These are phyloP conservation scores for Penicillium dipodomyicola DNA, from an alignment of 495 filamentous ascomycete species.

Conservation along the genomic window DNA sequence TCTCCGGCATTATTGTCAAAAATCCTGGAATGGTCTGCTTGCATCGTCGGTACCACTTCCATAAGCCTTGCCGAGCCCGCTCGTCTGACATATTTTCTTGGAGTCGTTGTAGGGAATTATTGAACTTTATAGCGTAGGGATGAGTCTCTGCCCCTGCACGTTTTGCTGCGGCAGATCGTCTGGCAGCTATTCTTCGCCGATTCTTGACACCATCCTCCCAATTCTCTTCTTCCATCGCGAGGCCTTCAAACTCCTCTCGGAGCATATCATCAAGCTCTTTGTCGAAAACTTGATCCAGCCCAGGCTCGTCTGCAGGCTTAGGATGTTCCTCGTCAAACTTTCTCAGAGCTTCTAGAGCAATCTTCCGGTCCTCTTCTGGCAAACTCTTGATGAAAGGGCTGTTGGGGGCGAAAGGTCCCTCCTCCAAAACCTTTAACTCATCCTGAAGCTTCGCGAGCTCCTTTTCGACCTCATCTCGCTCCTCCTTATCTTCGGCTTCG, in stretches of 20 bases:
- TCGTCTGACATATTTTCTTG: conserved; percentile 28
- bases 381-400: conserved; percentile 43
- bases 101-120: conserved; percentile 26
- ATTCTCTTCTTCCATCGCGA: conserved; percentile 42
- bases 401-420: conserved; percentile 43
- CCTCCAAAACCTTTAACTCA: conserved; percentile 49
- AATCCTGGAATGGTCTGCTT: conserved; percentile 42
- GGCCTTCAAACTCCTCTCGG: conserved; percentile 41
- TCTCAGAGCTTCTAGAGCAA: conserved; percentile 42
- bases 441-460: conserved; percentile 51
- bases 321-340: conserved; percentile 40
- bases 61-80: conserved; percentile 33
- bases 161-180: conserved; percentile 23
- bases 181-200: conserved; percentile 21
- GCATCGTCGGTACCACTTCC: conserved; percentile 48
- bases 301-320: conserved; percentile 20
- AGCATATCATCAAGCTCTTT: conserved; percentile 46
- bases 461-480: conserved; percentile 44
- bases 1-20: conserved; percentile 34
- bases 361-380: conserved; percentile 39
- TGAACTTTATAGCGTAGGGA: conserved; percentile 38
- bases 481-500: conserved; percentile 51
- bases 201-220: conserved; percentile 30
- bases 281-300: conserved; percentile 43
- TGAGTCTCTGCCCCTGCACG: conserved; percentile 25